Base-by-base conservation (phyloP, 2,329 filamentous ascomycete species). In the Fusarium proliferatum region DNA sequence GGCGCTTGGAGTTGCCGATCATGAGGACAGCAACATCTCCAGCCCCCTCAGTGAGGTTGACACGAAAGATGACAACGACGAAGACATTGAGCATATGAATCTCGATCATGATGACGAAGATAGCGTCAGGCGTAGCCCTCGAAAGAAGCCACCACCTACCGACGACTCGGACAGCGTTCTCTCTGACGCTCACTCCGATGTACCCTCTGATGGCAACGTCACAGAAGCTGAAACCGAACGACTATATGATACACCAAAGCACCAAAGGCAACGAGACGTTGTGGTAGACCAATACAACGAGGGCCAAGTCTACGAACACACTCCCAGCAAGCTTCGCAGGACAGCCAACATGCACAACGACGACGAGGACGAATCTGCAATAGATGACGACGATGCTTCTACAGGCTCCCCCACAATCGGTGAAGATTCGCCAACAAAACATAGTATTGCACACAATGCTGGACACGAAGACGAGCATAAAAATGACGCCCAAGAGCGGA, bases 191-290 rank as follows among this genome's bases (percentile, higher is more conserved):
- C 84, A 85, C 36, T 83, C 81, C 19, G 82, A 83, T 49, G 77
- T 79, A 19, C 77, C 80, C 67, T 83, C 81, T 6, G 82, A 84
- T 33, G 86, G 84, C 75, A 89, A 90, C 79, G 89, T 90, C 81
- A 92, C 95, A 7, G 96, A 98, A 83, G 96, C 96, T 39, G 96
- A 98, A 84, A 98, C 96, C 4, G 95, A 98, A 84, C 92, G 96
- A 67, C 88, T 99, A 68, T 96, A 96, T 79, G 91, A 93, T 79
- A 97, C 94, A n/a, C 95, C 95, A 23, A 90, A 90, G 71, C 93
- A 87, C 78, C 84, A 88, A 79, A 87, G 90, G 74, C 87, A 89
- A 76, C 87, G 88, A 77, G 88, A 92, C 76, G 88, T 92, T 15
- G 86, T 91, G 48, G 82, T 92, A 61, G 86, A 86, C 75, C 85